phyloP scores from a whole-genome alignment of 768 basidiomycete species.

The Tubosaeta brunneosetosa region DNA sequence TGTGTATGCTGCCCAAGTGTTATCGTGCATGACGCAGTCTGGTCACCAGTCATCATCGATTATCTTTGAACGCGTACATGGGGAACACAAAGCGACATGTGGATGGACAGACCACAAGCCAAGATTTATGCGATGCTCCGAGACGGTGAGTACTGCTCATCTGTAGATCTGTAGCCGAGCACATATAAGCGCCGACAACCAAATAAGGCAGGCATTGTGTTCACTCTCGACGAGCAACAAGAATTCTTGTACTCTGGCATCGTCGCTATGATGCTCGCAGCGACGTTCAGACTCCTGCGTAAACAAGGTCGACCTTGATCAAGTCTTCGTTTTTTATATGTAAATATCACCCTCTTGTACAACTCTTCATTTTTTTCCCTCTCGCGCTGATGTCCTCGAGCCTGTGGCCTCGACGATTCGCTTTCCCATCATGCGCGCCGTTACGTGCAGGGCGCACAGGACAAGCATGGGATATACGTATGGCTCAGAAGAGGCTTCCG shows the following conservation, averaged over 20 bases:
- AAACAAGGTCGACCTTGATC: slow-evolving; percentile 18
- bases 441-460: slow-evolving; percentile 10
- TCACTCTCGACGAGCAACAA: slow-evolving; percentile 13
- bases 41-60: too few species aligned
- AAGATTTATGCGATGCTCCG: too few species aligned
- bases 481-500: slow-evolving; percentile 24
- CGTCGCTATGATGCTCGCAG: slow-evolving; percentile 23
- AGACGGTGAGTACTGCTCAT: too few species aligned
- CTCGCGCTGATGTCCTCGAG: slow-evolving; percentile 18
- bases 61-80: too few species aligned
- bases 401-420: slow-evolving; percentile 20
- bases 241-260: slow-evolving; percentile 17
- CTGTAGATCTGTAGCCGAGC: too few species aligned
- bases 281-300: slow-evolving; percentile 7
- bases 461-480: slow-evolving; percentile 24
- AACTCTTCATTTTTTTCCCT: slow-evolving; percentile 3
- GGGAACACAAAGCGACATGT: too few species aligned
- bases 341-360: slow-evolving; percentile 15
- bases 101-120: too few species aligned
- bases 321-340: slow-evolving; percentile 7
- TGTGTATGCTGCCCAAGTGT: too few species aligned
- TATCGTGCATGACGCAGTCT: too few species aligned
- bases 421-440: slow-evolving; percentile 15
- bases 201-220: slow-evolving; percentile 23
- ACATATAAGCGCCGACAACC: too few species aligned